These are phyloP conservation scores for Adiantum capillusveneris DNA, from an alignment of 75 land plant species.

Conservation along the genomic window DNA sequence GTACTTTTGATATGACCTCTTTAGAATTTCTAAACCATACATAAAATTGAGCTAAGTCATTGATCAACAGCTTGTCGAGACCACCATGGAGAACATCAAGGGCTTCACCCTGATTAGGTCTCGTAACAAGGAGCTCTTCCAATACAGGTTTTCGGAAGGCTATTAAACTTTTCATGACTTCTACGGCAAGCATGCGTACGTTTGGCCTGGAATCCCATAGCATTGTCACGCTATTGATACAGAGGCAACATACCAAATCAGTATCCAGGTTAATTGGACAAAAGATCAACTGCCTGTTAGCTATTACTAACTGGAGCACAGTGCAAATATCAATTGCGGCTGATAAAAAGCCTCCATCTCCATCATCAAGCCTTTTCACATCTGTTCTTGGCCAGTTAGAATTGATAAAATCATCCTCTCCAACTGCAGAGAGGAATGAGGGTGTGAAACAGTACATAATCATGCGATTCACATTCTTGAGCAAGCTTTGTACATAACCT, in stretches of 20 bases:
- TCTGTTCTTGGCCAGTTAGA: slow-evolving; percentile 43
- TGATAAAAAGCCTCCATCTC: slow-evolving; percentile 17
- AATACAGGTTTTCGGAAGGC: slow-evolving; percentile 69
- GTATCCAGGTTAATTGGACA: slow-evolving; percentile 85
- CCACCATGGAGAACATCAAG: slow-evolving; percentile 88
- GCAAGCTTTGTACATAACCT: slow-evolving; percentile 62
- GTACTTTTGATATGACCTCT: slow-evolving; percentile 48
- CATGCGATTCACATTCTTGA: slow-evolving; percentile 90
- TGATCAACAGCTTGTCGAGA: slow-evolving; percentile 77
- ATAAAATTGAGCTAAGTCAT: slow-evolving; percentile 41
- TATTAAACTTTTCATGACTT: slow-evolving; percentile 66
- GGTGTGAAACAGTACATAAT: slow-evolving; percentile 83
- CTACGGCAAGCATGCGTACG: slow-evolving; percentile 56
- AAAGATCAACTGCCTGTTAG: slow-evolving; percentile 73
- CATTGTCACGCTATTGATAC: slow-evolving; percentile 68
- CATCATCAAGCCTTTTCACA: slow-evolving; percentile 16
- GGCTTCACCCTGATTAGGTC: slow-evolving; percentile 58
- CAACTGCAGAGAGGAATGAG: slow-evolving; percentile 51
- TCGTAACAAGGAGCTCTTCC: slow-evolving; percentile 85
- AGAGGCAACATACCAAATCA: slow-evolving; percentile 79
- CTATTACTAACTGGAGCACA: slow-evolving; percentile 75
- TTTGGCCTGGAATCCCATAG: slow-evolving; percentile 53
- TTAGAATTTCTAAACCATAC: slow-evolving; percentile 70
- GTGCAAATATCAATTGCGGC: slow-evolving; percentile 55
- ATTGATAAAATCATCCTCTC: slow-evolving; percentile 54